Evolutionary conservation across 2,329 filamentous ascomycete genomes (phyloP), one percentile per base, ranked within the genome.

Genomic region (Trichoderma sp.): DNA sequence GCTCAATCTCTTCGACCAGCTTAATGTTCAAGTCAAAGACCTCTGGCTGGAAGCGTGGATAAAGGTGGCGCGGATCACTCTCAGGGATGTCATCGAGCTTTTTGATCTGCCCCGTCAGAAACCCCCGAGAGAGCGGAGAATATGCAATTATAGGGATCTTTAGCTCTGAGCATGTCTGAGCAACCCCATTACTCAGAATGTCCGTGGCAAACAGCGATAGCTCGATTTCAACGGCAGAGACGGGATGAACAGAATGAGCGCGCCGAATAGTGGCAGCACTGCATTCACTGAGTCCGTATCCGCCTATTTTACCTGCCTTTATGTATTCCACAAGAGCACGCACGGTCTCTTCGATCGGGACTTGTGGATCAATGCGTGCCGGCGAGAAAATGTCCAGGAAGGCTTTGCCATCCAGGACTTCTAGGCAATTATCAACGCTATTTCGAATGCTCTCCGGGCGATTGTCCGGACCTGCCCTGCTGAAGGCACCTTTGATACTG

Each of bases 51-150:
- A 76, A 77, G 29, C 75, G 73, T 2, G 71, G 33, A 27, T 73
- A 35, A 8, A 8, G 5, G 2, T 68, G 63, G 21, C 76, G 71
- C 3, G 40, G 40, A 62, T 78, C 75, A 10, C 60, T 70, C 6
- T 71, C 55, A 76, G 77, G 75, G 47, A 89, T 81, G 74, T 88
- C 85, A 29, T 80, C 80, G 0, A 74, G 75, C 4, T 79, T 82
- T 33, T 81, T 79, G 74, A 85, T 83, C 4, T 77, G 77, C 3
- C 87, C 87, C 0, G 85, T 84, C 43, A 90, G 74, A 69, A 90
- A 79, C 19, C 88, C 88, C 0, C 87, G 83, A 7, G 87, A 87
- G 7, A 91, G 82, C 0, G 88, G 88, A 2, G 83, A 84, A 77
- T 88, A 90, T 4, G 86, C 84, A 8, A 91, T 83, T 11, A 86